Evolutionary conservation across 768 basidiomycete species (phyloP).

Genomic region (Lactarius pseudohatsudake): DNA sequence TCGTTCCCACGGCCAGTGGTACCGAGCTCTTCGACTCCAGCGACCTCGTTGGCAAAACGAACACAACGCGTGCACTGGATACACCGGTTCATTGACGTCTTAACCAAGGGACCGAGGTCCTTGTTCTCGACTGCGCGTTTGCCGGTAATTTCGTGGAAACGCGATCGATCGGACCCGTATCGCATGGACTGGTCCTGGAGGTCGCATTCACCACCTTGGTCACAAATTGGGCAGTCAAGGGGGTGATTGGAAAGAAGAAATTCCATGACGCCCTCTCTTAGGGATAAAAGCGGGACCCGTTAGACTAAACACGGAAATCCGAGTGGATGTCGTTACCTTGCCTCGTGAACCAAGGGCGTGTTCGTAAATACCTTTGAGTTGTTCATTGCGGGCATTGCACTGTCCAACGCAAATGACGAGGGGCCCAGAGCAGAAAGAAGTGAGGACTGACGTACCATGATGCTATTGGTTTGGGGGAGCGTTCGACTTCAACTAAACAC

Average conservation of each 20-base stretch:
- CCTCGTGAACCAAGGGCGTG: slow-evolving; percentile 87
- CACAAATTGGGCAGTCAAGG: slow-evolving; percentile 97
- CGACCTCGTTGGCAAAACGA: slow-evolving; percentile 98
- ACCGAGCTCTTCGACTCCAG: slow-evolving; percentile 96
- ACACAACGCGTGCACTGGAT: slow-evolving; percentile 99
- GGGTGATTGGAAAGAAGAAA: slow-evolving; percentile 97
- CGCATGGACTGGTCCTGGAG: slow-evolving; percentile 99
- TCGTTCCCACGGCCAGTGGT: slow-evolving; percentile 97
- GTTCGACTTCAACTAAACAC: slow-evolving; percentile 97
- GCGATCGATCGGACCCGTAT: slow-evolving; percentile 94
- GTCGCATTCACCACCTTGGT: slow-evolving; percentile 98
- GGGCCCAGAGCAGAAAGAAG: slow-evolving; percentile 12
- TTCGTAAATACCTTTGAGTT: slow-evolving; percentile 92
- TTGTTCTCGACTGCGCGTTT: slow-evolving; percentile 99
- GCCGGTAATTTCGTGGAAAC: slow-evolving; percentile 97
- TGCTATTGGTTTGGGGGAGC: slow-evolving; percentile 92
- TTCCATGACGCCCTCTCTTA: slow-evolving; percentile 95
- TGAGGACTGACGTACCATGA: slow-evolving; percentile 63
- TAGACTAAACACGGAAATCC: slow-evolving; percentile 26
- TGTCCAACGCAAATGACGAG: slow-evolving; percentile 34
- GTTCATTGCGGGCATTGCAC: slow-evolving; percentile 97
- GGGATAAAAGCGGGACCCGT: slow-evolving; percentile 32
- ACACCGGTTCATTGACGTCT: slow-evolving; percentile 98
- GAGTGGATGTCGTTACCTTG: slow-evolving; percentile 49
- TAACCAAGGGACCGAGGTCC: slow-evolving; percentile 95